These are phyloP conservation scores for Leishmania amazonensis DNA, from an alignment of 208 protist genomes.

Conservation along the genomic window DNA sequence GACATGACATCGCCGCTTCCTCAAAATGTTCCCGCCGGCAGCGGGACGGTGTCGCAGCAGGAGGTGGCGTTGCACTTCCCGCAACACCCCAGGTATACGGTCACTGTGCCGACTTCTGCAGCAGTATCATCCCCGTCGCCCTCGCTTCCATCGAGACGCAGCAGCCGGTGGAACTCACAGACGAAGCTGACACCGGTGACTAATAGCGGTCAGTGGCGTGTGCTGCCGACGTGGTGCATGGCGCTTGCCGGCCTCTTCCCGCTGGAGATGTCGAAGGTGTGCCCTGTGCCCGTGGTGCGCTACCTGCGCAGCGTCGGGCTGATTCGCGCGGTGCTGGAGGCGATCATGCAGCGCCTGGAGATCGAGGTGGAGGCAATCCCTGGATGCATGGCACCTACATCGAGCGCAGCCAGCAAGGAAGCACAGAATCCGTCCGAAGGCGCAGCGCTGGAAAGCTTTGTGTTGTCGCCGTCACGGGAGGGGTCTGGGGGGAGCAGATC, in stretches of 20 bases:
- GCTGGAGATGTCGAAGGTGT: constrained; percentile 34
- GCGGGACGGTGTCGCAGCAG: neutral
- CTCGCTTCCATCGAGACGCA: neutral
- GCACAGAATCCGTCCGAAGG: neutral
- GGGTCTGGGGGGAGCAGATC: neutral
- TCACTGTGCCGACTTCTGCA: neutral
- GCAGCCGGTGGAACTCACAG: neutral
- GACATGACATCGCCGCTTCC: constrained; percentile 17
- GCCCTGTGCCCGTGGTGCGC: constrained; percentile 32
- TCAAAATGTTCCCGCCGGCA: neutral
- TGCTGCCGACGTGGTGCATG: constrained; percentile 55
- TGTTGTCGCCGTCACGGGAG: neutral
- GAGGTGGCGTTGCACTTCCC: constrained; percentile 12
- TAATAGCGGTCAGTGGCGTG: constrained; percentile 3
- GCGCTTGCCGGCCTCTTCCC: constrained; percentile 54
- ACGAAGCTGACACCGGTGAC: neutral
- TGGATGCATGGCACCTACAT: neutral
- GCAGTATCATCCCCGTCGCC: neutral
- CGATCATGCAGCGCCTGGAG: constrained; percentile 28
- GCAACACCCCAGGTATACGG: constrained; percentile 6
- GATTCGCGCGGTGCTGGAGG: constrained; percentile 36
- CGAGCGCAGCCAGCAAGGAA: neutral
- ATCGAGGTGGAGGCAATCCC: constrained; percentile 20
- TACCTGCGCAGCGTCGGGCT: constrained; percentile 59
- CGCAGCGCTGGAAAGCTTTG: neutral